Percentiles rank a stretch among this genome's conserved stretches.
Conservation (phyloP, 192 early-diverging fungal genomes). For the Obelidium mucronatum region DNA sequence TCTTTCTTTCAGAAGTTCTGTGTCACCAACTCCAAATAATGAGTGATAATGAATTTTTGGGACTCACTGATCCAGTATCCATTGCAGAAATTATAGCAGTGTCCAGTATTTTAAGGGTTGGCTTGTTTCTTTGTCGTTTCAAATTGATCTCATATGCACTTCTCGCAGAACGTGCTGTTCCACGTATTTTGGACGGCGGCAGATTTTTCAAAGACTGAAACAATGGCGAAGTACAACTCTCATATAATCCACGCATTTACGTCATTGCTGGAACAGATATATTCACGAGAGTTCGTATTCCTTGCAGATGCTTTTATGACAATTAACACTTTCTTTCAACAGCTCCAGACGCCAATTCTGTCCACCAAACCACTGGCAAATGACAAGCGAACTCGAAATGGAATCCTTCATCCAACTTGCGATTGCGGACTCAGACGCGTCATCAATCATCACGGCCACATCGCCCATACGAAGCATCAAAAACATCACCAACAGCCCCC, state of each 20-base stretch:
- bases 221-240: background rate
- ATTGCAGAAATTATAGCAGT: constrained; percentile 62
- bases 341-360: constrained; percentile 76
- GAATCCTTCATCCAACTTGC: constrained; percentile 59
- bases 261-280: constrained; percentile 74
- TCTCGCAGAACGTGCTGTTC: constrained; percentile 75
- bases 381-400: constrained; percentile 65
- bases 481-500: constrained; percentile 47
- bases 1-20: constrained; percentile 77
- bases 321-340: constrained; percentile 24
- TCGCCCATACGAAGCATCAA: background rate
- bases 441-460: background rate
- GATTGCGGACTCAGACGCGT: constrained; percentile 49
- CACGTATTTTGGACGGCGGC: constrained; percentile 72
- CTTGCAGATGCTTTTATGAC: too few relatives aligned
- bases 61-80: constrained; percentile 48
- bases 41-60: constrained; percentile 89
- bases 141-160: constrained; percentile 15
- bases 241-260: constrained; percentile 50
- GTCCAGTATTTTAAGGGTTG: constrained; percentile 62
- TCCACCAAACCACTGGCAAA: constrained; percentile 73
- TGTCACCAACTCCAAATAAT: constrained; percentile 76
- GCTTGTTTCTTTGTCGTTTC: constrained; percentile 27
- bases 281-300: constrained; percentile 80
- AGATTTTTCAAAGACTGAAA: background rate